Base-by-base conservation (phyloP, 345 rosid genomes). In the Viola odorata region DNA sequence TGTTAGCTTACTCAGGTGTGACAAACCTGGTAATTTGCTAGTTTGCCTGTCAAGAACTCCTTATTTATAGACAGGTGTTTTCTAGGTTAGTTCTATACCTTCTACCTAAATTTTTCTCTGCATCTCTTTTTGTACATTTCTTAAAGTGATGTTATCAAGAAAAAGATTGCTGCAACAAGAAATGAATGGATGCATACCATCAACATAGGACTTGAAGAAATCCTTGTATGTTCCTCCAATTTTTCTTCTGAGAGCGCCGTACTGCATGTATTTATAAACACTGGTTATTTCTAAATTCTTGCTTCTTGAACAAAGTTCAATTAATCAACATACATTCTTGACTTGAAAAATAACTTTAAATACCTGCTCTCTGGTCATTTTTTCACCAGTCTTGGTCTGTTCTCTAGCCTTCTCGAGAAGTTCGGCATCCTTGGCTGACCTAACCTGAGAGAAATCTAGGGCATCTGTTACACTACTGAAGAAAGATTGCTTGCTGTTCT, bases 161-260 rank as follows among this genome's bases (percentile, higher is more conserved):
- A 23, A 23, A 23, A 23, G 32, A 23, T 23, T 23, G 32, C 32
- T 23, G 32, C 32, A 23, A 23, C 32, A 23, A 23, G 32, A 23
- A 23, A 23, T 23, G 32, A 23, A 23, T 23, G 32, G 32, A 23
- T 23, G 32, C 48, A 12, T 74, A 91, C 98, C 98, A 5, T 89
- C 96, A 5, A 89, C 45, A 53, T 91, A 89, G 41, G 96, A 91
- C 68, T 91, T 91, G 80, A 91, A 91, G 74, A 91, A 88, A 61
- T 88, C 98, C 82, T 84, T 82, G 82, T 88, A 88, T 5, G 92
- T 91, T 47, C 96, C 96, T 70, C 98, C 98, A 49, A 86, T 88
- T 77, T 89, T 86, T 82, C 96, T 86, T 67, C 95, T 81, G 45
- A 89, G 81, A 37, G 98, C 98, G 6, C 96, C 98, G 66, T 91